Evolutionary conservation across 2,329 filamentous ascomycete genomes (phyloP), one percentile per base, ranked within the genome.

Genomic region (Fusarium lateritium): DNA sequence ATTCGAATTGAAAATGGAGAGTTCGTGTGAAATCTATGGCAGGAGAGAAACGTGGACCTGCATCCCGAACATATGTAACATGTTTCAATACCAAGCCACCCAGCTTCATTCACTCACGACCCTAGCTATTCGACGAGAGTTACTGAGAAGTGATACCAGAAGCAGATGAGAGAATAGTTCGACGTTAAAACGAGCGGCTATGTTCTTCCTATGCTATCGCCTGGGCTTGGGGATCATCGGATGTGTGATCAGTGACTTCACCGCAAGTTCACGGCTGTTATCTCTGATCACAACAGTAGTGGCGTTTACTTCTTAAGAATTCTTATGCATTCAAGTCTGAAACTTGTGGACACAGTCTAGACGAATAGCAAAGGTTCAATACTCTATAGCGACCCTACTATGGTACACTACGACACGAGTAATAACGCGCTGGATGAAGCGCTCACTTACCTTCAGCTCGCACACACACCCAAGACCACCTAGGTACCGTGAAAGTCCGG

Each of bases 131-230:
- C 15, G 26, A 62, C 2, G 7, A 26, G 8, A 54, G 28, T 2
- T 8, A 14, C 1, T 24, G 2, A 3, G 7, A 14, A 9, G 19
- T 21, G 28, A 42, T 19, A 15, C 34, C 5, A 3, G n/a, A 45
- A 34, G 7, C 5, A 11, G 8, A 2, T 9, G 13, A 1, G 8
- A 28, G 1, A 5, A 0, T 4, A 15, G 19, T 1, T 24, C 22
- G 28, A 42, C 11, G 33, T 33, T 5, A 5, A 11, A 5, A 5
- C 26, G 8, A 8, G 8, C 19, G 28, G 10, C 14, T 24, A 15
- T 7, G 10, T 21, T 19, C 14, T 13, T 39, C 7, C 28, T 22
- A 13, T 8, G 11, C 6, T 5, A 2, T 2, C 19, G 14, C 33
- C 9, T n/a, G 6, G 7, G 1, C 8, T 10, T 19, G 11, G 26